Conservation (phyloP, 345 rosid genomes). For the Sisymbrium altissimum region DNA sequence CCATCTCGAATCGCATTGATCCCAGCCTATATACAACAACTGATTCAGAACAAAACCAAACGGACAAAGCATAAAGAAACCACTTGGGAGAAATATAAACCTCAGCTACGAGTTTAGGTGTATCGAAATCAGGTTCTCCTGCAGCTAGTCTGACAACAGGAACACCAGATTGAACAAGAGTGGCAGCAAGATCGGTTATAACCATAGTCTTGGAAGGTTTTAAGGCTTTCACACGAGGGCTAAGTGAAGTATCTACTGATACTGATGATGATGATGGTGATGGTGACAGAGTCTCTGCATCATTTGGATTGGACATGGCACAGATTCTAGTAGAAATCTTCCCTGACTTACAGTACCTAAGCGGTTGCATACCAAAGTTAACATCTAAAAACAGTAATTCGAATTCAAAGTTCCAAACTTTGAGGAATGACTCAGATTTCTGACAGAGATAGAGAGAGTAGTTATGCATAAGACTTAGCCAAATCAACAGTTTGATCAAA, state of each 20-base stretch:
- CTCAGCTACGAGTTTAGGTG: constrained; percentile 73
- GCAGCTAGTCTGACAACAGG: constrained; percentile 93
- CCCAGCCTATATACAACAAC: constrained; percentile 55
- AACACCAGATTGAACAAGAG: constrained; percentile 83
- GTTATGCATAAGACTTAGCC: not conserved
- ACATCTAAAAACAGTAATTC: not conserved
- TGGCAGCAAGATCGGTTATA: constrained; percentile 87
- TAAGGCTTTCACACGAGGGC: constrained; percentile 79
- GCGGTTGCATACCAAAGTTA: not conserved
- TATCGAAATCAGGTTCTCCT: constrained; percentile 97
- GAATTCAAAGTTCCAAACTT: not conserved
- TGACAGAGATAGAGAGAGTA: not conserved
- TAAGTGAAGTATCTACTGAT: constrained; percentile 65
- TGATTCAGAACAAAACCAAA: not conserved
- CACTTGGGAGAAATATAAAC: constrained; percentile 27
- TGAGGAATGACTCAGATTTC: not conserved
- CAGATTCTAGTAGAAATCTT: constrained; percentile 29
- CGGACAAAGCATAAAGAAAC: not conserved
- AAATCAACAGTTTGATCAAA: not conserved
- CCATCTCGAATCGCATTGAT: constrained; percentile 89
- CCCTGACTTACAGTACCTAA: constrained; percentile 32
- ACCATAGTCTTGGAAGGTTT: constrained; percentile 95
- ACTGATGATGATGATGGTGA: not conserved
- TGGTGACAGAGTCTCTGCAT: constrained; percentile 17
- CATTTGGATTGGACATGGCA: constrained; percentile 48